Conservation (phyloP, 305 asterid species). For the Plantago coronopus region DNA sequence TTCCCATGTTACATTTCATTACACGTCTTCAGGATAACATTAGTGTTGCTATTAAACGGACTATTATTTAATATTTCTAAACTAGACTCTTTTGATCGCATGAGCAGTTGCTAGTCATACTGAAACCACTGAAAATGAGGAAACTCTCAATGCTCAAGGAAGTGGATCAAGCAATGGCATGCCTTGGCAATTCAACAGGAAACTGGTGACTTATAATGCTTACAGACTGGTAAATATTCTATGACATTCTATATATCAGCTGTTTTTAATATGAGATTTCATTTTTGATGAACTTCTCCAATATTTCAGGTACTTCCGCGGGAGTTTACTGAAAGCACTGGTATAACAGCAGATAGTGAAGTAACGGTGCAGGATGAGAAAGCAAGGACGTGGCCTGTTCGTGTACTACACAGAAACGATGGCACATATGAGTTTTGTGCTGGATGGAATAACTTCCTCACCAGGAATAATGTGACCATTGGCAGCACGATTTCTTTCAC, state of each 20-base stretch:
- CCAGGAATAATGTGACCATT: not conserved
- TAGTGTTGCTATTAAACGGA: no score
- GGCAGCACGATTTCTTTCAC: not conserved
- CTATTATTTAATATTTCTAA: no score
- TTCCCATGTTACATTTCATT: no score
- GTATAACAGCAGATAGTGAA: not conserved
- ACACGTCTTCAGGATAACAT: no score
- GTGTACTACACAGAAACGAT: not conserved
- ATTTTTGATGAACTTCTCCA: not conserved
- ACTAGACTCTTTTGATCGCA: not conserved
- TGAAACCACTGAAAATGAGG: not conserved
- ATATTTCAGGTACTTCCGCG: slow-evolving; percentile 1
- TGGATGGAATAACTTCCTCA: slow-evolving; percentile 3
- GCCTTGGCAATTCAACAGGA: not conserved
- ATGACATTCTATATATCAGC: not conserved
- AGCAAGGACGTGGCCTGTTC: not conserved
- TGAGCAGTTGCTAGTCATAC: not conserved
- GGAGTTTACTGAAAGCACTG: not conserved
- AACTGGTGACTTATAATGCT: not conserved
- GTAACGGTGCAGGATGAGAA: not conserved
- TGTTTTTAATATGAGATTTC: no score
- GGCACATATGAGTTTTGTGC: not conserved
- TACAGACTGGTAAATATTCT: slow-evolving; percentile 1
- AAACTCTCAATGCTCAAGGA: not conserved
- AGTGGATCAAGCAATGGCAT: not conserved